phyloP scores from a whole-genome alignment of 768 basidiomycete genomes.

The Rickenella mellea region DNA sequence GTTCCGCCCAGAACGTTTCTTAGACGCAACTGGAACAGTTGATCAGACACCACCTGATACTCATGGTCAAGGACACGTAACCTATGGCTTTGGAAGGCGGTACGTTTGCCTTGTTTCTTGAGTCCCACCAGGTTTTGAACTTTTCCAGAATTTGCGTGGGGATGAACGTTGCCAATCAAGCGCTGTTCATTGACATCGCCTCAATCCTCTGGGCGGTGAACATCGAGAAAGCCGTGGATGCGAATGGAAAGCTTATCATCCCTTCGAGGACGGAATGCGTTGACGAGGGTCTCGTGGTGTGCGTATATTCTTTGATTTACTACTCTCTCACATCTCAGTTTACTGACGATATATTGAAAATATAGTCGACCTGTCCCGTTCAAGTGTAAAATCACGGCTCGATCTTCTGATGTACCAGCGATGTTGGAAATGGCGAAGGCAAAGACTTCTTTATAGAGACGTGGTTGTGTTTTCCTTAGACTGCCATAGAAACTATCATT shows the following conservation, averaged over 20 bases:
- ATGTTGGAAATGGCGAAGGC: too few species aligned
- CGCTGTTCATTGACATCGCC: slow-evolving; percentile 12
- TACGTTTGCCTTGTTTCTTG: too few species aligned
- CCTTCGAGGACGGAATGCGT: too few species aligned
- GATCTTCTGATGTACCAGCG: slow-evolving; percentile 13
- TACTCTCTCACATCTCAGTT: too few species aligned
- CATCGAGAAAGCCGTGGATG: slow-evolving; percentile 3
- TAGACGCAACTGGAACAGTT: slow-evolving; percentile 17
- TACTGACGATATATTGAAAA: too few species aligned
- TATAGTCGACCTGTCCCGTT: slow-evolving; percentile 47
- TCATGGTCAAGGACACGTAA: slow-evolving; percentile 2
- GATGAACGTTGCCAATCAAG: slow-evolving; percentile 6
- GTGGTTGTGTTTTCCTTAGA: too few species aligned
- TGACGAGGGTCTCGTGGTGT: too few species aligned
- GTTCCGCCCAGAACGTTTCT: slow-evolving; percentile 33
- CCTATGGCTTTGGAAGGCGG: slow-evolving; percentile 9
- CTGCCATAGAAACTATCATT: too few species aligned
- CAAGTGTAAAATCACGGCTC: slow-evolving; percentile 34
- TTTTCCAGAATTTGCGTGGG: slow-evolving; percentile 13
- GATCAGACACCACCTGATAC: slow-evolving; percentile 1
- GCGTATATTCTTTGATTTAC: too few species aligned
- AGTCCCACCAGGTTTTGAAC: too few species aligned
- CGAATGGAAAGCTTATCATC: too few species aligned
- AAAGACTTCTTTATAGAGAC: too few species aligned
- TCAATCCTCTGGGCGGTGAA: slow-evolving; percentile 9